phyloP scores from a whole-genome alignment of 2,329 filamentous ascomycete species.

The Lachnellula hyalina region DNA sequence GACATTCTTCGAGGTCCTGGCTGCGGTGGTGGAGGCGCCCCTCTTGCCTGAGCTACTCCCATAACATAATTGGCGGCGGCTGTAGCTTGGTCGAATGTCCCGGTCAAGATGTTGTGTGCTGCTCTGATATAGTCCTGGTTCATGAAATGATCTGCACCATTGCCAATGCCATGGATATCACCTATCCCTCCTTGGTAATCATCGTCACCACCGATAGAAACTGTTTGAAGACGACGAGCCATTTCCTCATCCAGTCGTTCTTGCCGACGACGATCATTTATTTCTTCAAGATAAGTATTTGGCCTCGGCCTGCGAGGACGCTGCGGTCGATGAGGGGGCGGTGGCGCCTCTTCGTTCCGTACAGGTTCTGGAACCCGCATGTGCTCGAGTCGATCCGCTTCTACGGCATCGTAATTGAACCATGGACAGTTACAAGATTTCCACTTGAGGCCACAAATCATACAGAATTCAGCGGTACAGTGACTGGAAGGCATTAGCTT shows the following conservation, averaged over 20 bases:
- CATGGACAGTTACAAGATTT: slow-evolving; percentile 77
- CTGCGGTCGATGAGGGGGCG: slow-evolving; percentile 29
- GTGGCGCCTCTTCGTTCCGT: slow-evolving; percentile 19
- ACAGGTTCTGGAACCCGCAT: slow-evolving; percentile 41
- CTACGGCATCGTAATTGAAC: slow-evolving; percentile 60
- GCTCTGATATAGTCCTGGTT: slow-evolving; percentile 50
- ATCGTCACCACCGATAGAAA: slow-evolving; percentile 29
- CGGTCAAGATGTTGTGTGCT: slow-evolving; percentile 32
- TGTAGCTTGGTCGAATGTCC: slow-evolving; percentile 29
- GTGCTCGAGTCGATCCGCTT: slow-evolving; percentile 50
- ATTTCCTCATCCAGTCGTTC: slow-evolving; percentile 44
- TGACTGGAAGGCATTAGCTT: slow-evolving; percentile 43
- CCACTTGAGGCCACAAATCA: slow-evolving; percentile 78
- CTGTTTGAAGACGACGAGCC: slow-evolving; percentile 45
- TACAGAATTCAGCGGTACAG: slow-evolving; percentile 81
- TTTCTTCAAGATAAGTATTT: slow-evolving; percentile 33
- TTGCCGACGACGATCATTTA: slow-evolving; percentile 35
- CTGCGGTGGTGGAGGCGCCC: slow-evolving; percentile 10
- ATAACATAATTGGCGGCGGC: slow-evolving; percentile 31
- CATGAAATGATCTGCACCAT: slow-evolving; percentile 52
- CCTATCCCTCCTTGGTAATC: slow-evolving; percentile 43
- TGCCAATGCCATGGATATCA: slow-evolving; percentile 40
- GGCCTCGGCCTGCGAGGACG: slow-evolving; percentile 28
- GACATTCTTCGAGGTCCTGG: slow-evolving; percentile 13
- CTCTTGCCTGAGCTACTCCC: slow-evolving; percentile 22